Evolutionary conservation across 2,329 filamentous ascomycete species (phyloP).

Genomic region (Colletotrichum brevisporum): DNA sequence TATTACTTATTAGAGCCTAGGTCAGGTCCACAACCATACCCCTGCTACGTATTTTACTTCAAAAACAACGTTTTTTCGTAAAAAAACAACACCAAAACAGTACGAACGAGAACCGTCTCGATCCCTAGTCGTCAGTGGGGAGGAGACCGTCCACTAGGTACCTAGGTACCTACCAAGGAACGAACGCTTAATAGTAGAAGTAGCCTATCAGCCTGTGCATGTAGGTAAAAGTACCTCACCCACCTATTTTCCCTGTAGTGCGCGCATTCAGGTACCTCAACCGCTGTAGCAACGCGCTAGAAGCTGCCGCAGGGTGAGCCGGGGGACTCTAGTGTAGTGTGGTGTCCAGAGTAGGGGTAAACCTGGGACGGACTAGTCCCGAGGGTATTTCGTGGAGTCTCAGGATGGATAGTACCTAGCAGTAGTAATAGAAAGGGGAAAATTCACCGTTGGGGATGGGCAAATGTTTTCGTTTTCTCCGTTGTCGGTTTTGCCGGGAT

Average conservation of each 20-base stretch:
- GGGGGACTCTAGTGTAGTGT: conserved; percentile 6
- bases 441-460: conserved; percentile 9
- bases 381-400: conserved; percentile 21
- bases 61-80: no score
- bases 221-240: no score
- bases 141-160: conserved; percentile 16
- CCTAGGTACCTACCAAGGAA: no score
- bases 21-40: no score
- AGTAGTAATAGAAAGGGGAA: not conserved
- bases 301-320: conserved; percentile 22
- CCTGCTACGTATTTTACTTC: no score
- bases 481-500: not conserved
- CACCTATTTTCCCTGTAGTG: no score
- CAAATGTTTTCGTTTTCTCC: not conserved
- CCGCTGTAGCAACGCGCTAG: conserved; percentile 28
- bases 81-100: no score
- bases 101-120: no score
- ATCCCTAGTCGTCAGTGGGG: conserved; percentile 3
- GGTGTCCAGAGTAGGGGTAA: conserved; percentile 7
- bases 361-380: conserved; percentile 26
- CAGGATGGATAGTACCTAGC: no score
- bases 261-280: not conserved
- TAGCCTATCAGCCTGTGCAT: no score
- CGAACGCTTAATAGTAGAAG: no score
- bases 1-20: no score